phyloP scores from a whole-genome alignment of 805 yeast species.

The Barnettozyma pratensis region DNA sequence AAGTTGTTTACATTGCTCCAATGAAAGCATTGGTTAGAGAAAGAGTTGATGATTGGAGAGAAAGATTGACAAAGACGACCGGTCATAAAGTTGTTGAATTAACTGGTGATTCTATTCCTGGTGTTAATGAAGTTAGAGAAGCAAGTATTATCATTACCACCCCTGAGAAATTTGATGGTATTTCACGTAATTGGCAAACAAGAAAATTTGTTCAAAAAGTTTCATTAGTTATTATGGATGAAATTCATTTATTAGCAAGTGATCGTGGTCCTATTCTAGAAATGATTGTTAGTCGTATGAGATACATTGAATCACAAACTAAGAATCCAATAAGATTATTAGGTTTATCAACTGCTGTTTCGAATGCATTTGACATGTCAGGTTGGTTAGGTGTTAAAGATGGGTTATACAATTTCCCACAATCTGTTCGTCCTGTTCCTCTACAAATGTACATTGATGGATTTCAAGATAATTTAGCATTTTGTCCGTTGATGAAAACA shows the following conservation, averaged over 20 bases:
- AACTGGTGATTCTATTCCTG: slow-evolving; percentile 93
- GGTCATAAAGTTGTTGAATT: slow-evolving; percentile 83
- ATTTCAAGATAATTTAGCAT: slow-evolving; percentile 80
- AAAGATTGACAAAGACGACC: slow-evolving; percentile 73
- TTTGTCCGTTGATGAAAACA: slow-evolving; percentile 60
- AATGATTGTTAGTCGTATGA: slow-evolving; percentile 88
- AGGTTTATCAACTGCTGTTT: slow-evolving; percentile 90
- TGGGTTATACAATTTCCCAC: slow-evolving; percentile 93
- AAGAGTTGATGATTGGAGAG: slow-evolving; percentile 84
- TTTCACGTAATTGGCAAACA: slow-evolving; percentile 87
- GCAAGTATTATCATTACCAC: slow-evolving; percentile 91
- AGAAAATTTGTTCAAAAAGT: slow-evolving; percentile 84
- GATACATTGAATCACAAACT: slow-evolving; percentile 88
- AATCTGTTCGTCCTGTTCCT: slow-evolving; percentile 94
- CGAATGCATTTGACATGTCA: slow-evolving; percentile 90
- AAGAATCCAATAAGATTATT: slow-evolving; percentile 87
- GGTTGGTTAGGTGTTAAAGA: slow-evolving; percentile 89
- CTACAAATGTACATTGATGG: slow-evolving; percentile 86
- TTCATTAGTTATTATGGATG: slow-evolving; percentile 85
- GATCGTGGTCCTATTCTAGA: slow-evolving; percentile 98
- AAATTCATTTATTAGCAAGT: slow-evolving; percentile 93
- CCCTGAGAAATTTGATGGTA: slow-evolving; percentile 97
- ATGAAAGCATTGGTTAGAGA: slow-evolving; percentile 94
- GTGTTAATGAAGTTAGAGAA: slow-evolving; percentile 67
- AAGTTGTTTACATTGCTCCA: slow-evolving; percentile 90